Base-by-base conservation (phyloP, 495 filamentous ascomycete species). In the Opeltia flavorubescens region DNA sequence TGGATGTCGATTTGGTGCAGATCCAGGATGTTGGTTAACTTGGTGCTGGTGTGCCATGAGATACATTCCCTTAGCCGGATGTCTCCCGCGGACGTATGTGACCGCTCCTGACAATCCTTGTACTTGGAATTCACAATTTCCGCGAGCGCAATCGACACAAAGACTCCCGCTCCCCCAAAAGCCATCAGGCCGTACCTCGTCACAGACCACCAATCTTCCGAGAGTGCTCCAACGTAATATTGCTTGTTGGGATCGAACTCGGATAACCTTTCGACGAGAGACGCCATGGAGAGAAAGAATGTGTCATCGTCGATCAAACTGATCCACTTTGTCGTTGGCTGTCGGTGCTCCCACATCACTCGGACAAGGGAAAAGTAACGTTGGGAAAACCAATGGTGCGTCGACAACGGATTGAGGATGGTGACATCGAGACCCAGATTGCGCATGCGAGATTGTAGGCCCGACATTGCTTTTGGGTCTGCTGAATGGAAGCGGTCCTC, bases 221-320 rank as follows among this genome's bases (percentile, higher is more conserved):
- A 78, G 13, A 80, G 64, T 9, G 73, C 74, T 39, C 78, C 80
- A 46, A 84, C 69, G 58, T 80, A 81, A 45, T 67, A 52, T 29
- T 72, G 69, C 48, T 66, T 62, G 28, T 51, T 60, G 49, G 71
- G 62, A 54, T 83, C 69, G 54, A 77, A 69, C 2, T 71, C 60
- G 44, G 70, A 66, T 47, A 84, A 65, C 48, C 69, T 68, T 38
- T 68, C 55, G 30, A 65, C 61, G 2, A 80, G 61, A 23, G 68
- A 66, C 3, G 72, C 54, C 4, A 84, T 65, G 11, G 77, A 77
- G 3, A 79, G 70, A 59, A 84, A 80, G 64, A 84, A 84, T 18
- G 81, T 84, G 59, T 86, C 81, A 60, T 86, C 80, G 55, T 84
- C 80, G 31, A 83, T 68, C 44, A 84, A 68, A 50, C 67, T 71